Evolutionary conservation across 2,329 filamentous ascomycete genomes (phyloP), one percentile per base, ranked within the genome.

Genomic region (Akanthomyces muscarius): DNA sequence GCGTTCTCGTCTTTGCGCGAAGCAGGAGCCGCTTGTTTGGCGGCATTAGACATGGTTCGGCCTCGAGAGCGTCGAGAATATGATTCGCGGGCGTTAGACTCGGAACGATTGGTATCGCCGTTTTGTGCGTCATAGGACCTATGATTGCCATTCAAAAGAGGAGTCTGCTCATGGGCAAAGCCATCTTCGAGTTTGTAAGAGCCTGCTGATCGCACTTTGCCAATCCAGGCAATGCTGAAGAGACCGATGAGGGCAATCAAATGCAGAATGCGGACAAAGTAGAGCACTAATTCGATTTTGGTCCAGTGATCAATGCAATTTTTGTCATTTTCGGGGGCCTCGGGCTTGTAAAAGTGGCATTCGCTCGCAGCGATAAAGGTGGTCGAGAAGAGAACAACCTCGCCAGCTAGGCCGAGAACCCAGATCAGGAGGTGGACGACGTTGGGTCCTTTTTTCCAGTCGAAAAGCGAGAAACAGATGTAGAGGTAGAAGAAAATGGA

Each of bases 401-500:
- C 95, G 65, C 92, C 83, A 30, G 85, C 74, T n/a, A 92, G 74
- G 30, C 88, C 88, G 50, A 92, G 76, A 48, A 82, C 73, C 95
- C 95, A 99, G 69, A 91, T 87, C 53, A 89, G 76, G 62, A 94
- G 84, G 75, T 97, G 92, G 60, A 91, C 87, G 53, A 87, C 80
- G 56, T 89, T 93, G 0, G 95, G 95, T 14, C 90, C 90, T 41
- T 91, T 88, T 66, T 86, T 87, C 71, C 89, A 90, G 74, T 97
- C 93, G 70, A 96, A 82, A 63, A 98, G 84, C 36, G 92, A 92
- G 71, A 97, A 89, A 68, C 96, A 83, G 68, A 97, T 84, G 68
- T 97, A 88, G 56, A 90, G 83, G 78, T 96, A 95, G 66, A 95
- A 86, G 80, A 96, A 97, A 68, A 92, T 89, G 51, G 91, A 89